Base-by-base conservation (phyloP, 306 rosid species). In the Comarum palustre region DNA sequence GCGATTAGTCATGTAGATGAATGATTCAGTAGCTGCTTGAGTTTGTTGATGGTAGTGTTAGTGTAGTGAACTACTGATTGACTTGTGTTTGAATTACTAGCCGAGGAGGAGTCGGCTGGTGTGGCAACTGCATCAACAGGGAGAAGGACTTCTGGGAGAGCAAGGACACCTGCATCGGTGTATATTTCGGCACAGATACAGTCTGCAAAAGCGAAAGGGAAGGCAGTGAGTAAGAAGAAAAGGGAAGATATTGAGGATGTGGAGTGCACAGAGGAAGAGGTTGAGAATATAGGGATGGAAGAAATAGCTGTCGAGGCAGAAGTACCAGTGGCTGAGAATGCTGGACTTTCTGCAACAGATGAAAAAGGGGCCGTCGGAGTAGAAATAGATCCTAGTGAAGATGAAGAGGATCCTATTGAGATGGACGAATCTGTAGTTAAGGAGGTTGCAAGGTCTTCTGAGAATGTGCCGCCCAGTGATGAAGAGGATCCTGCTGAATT, bases 181-280 rank as follows among this genome's bases (percentile, higher is more conserved):
- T 66, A 79, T 59, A 75, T 55, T 73, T 71, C 75, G 8, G 22
- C 22, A 15, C 69, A 15, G 54, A 48, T 74, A 68, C 68, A 76
- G 46, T 63, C 73, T 50, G 71, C 36, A 57, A 71, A 69, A 81
- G 85, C 34, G 24, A 80, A 67, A 27, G 77, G 54, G 73, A 84
- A 70, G 62, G 88, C 83, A 73, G 72, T 81, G 31, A 82, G 16
- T 58, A 50, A 81, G 82, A 81, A 81, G 75, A 79, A 62, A 25
- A 69, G 59, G 14, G 75, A 31, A 9, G 75, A 75, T 74, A 68
- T 61, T 0, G 63, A 48, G 78, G 73, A 68, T 48, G 47, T 48
- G 69, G 86, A 72, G 68, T 16, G 39, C 31, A 52, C 57, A 9
- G 67, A 27, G 48, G 82, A 73, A 67, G 76, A 79, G 12, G 42